Base-by-base conservation (phyloP, 1,284 basidiomycete species). In the Pseudozyma sp. region DNA sequence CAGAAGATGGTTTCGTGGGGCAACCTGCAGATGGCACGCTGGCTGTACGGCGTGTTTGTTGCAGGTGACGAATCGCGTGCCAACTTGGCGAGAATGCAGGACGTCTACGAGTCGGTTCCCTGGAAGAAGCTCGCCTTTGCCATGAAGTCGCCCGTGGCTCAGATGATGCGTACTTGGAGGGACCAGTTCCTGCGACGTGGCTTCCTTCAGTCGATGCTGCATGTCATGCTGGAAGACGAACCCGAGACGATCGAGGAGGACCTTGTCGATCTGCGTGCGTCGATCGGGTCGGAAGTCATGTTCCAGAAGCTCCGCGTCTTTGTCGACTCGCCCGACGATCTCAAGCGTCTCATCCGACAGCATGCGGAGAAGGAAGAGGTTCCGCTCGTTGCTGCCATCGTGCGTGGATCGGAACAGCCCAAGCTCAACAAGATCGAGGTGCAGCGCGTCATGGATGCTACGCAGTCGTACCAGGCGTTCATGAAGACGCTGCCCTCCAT, bases 331-430 rank as follows among this genome's bases (percentile, higher is more conserved):
- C 75, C 78, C 5, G 81, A 77, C 57, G 75, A 80, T 45, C 48
- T 78, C 45, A 83, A 83, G 77, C 75, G 81, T 37, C 69, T 83
- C 40, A 75, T 83, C 46, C 78, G 81, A 24, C 68, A 77, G 54
- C 78, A 81, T 43, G 79, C 81, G 5, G 59, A 72, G 39, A 68
- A 61, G 43, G 75, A 78, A 6, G 75, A 71, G 44, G 82, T 83
- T 16, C 81, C 81, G 17, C 74, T 83, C 9, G 81, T 83, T 8
- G 78, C 81, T 10, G 81, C 81, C 16, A 83, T 83, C 53, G 77
- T 78, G 4, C 75, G 81, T 42, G 78, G 81, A 34, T 77, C 75
- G 7, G 81, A 83, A 43, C 66, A 75, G 51, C 81, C 81, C 34
- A 77, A 79, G 65, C 70, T 83, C 30, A 77, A 75, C 78, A 77